Evolutionary conservation across 2,329 filamentous ascomycete species (phyloP), one percentile per base, ranked within the genome.

Genomic region (Nemania sp.): DNA sequence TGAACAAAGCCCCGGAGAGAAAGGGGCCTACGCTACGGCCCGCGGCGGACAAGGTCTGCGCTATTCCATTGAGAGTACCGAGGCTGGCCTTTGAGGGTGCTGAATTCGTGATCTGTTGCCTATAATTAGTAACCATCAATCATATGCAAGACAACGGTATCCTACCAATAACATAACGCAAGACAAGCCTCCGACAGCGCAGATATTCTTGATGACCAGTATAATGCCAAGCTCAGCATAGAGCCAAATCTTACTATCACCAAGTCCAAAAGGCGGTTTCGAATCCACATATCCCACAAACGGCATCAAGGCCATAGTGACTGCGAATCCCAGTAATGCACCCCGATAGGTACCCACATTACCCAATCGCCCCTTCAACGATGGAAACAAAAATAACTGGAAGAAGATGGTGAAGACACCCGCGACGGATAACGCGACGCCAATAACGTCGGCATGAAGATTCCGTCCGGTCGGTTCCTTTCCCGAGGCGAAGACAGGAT

Each of bases 21-120:
- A 98, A 94, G 0, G 96, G 96, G 0, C 96, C 96, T 0, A 93
- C 87, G 51, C 94, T 94, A 67, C 96, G 90, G 8, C 96, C 96
- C 0, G 93, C 93, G 0, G 96, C 96, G 0, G 93, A 97, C 0
- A 99, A 88, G 0, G 94, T 97, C 80, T 99, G 96, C 0, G 96
- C 96, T 35, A 98, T 87, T 10, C 96, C 96, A 76, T 99, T 98
- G 27, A 99, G 85, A 0, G 93, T 94, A 2, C 96, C 96, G 0
- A 99, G 87, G 0, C 93, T 94, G 5, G 92, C 90, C 78, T 95
- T 88, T 7, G 94, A 93, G 0, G 94, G 93, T 0, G 94, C 93
- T 0, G 93, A 97, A 75, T 99, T 99, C 43, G 94, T 98, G 72
- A 99, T 94, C 92, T 73, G 24, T 41, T 62, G 3, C 4, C 29